Percentiles rank a stretch among this genome's conserved stretches.
phyloP scores from a whole-genome alignment of 306 rosid genomes.

The Trifolium dubium region DNA sequence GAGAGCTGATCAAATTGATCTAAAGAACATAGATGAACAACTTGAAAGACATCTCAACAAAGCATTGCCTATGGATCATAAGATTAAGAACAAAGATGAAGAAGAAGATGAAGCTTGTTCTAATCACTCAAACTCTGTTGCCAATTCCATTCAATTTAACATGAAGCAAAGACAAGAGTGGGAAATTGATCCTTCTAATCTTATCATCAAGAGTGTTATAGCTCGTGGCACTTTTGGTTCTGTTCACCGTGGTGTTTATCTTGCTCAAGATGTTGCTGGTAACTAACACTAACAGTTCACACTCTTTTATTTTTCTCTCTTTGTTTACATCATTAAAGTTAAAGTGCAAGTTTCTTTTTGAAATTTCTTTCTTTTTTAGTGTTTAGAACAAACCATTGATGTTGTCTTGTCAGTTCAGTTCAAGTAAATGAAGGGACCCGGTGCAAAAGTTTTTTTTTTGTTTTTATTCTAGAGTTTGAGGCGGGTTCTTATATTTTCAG shows the following conservation, averaged over 20 bases:
- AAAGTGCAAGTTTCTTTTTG: background rate
- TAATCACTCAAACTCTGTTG: slow-evolving; percentile 1
- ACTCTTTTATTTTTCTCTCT: background rate
- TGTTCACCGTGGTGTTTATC: slow-evolving; percentile 92
- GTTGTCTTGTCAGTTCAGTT: no score
- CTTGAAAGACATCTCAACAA: slow-evolving; percentile 80
- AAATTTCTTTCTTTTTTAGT: background rate
- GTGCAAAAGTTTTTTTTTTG: no score
- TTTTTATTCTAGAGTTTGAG: no score
- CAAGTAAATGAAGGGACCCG: no score
- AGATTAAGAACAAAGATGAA: slow-evolving; percentile 47
- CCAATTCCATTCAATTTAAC: background rate
- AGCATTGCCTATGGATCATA: slow-evolving; percentile 64
- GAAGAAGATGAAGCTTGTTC: background rate
- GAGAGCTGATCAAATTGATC: slow-evolving; percentile 98
- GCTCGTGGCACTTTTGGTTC: slow-evolving; percentile 95
- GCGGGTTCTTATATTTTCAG: no score
- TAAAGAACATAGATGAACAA: slow-evolving; percentile 94
- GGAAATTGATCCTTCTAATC: slow-evolving; percentile 93
- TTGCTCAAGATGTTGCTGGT: slow-evolving; percentile 90
- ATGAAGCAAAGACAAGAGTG: slow-evolving; percentile 71
- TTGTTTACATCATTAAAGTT: background rate
- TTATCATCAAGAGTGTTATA: slow-evolving; percentile 73
- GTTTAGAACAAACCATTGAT: background rate
- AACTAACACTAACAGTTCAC: background rate